Evolutionary conservation across 192 early-diverging fungal species (phyloP), one percentile per base, ranked within the genome.

Genomic region (Backusella australiensis): DNA sequence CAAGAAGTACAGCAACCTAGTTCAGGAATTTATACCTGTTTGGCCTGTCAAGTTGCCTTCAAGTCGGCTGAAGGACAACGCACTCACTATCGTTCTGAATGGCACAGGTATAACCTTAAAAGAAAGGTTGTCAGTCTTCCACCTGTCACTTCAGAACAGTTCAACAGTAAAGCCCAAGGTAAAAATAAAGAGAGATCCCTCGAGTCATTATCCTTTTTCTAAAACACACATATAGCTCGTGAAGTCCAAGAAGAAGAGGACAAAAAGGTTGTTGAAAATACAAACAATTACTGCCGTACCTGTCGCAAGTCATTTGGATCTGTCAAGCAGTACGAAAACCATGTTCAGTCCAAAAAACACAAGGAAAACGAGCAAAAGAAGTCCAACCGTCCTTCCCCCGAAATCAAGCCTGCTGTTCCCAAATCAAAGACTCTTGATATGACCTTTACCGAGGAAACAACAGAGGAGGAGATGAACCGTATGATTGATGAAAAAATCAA

Each of bases 71-170:
- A 97, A 52, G 83, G 89, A 77, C 98, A 99, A 85, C 85, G 98
- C 44, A 89, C 90, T 36, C 98, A 99, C 84, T 97, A 97, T 82
- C 89, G 91, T 32, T 92, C 93, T 36, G 96, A 99, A 88, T 99
- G 98, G 97, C 98, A 99, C 76, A 88, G 97, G 41, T 99, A 99
- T 89, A 99, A 99, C 82, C 83, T 99, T 34, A 99, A 99, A 87
- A 92, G 97, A 76, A 97, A 98, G 78, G 95, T 99, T 34, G 96
- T 93, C 15, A 94, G 93, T 26, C 85, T 99, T 21, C 94, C 94
- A 0, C 93, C 96, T 32, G 91, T 99, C 34, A 82, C 90, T 3
- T 86, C 86, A 19, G 96, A 96, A 75, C 87, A 88, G 73, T 99
- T 98, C 89, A 84, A 88, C 0, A 87, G 91, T 81, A 91, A 95